Evolutionary conservation across 345 rosid genomes (phyloP), one percentile per base, ranked within the genome.

Genomic region (Euphorbia peplus): DNA sequence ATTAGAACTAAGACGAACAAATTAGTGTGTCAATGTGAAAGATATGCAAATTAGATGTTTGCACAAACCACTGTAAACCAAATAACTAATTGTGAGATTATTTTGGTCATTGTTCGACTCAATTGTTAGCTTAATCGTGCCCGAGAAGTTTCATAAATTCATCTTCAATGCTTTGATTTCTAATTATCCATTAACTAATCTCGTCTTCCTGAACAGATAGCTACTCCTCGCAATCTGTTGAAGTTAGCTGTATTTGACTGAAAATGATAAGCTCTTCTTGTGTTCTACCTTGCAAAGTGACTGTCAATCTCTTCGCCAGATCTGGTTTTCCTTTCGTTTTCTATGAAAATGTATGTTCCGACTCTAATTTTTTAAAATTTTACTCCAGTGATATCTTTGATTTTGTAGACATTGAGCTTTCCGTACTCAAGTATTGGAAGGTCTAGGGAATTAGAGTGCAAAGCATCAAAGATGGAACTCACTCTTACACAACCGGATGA

Each of bases 401-500:
- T 19, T 50, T 50, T 50, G 24, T 19, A 67, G 77, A 57, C 62
- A 41, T n/a, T 37, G 56, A 52, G 41, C 16, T 41, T 67, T 32
- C 41, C 77, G 42, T 28, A 12, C 37, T 5, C 29, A 7, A 73
- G 21, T 4, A 14, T 44, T 53, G 35, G 57, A 28, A 24, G 63
- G 3, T 24, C 3, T 10, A 67, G 68, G 60, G 29, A 8, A n/a
- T 16, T 74, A 0, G 60, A 50, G 30, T 70, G 74, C 37, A 75
- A 54, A 63, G 74, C 74, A 28, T 70, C 73, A 16, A 73, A 63
- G 57, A 88, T 85, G 96, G 96, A 88, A 71, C 88, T 90, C 39
- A 83, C 83, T 22, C 69, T 90, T 60, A 86, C 88, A 13, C 85
- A 78, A 53, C 93, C 96, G 1, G 96, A 90, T 76, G 96, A 90